Evolutionary conservation across 2,329 filamentous ascomycete genomes (phyloP), one percentile per base, ranked within the genome.

Genomic region (Dissoconium aciculare): DNA sequence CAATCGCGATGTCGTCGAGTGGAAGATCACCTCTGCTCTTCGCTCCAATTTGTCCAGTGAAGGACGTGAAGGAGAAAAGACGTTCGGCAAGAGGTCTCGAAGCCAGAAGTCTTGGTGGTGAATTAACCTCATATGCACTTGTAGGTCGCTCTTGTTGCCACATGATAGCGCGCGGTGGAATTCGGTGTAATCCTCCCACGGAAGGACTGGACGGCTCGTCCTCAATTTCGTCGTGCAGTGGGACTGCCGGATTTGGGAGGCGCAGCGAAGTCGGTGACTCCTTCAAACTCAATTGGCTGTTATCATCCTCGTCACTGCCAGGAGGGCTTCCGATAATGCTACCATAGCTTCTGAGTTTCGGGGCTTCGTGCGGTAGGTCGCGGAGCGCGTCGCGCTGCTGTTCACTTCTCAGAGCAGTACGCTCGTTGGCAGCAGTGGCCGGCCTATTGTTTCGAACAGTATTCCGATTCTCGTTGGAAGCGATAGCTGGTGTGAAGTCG

Each of bases 201-300:
- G n/a, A n/a, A n/a, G n/a, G n/a, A n/a, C n/a, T n/a, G n/a, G 39
- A 34, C 5, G 27, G 28, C 8, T 39, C 32, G 15, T 34, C 29
- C 11, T 39, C 33, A 8, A 16, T n/a, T 27, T 41, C 35, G 8
- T 31, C 27, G 15, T 47, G 38, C 4, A 61, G 59, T 34, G 66
- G 63, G 28, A 75, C 44, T 3, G 74, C 73, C 15, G 74, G 71
- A 34, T 66, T 71, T 3, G 74, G 74, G 11, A 79, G 60, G 42
- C 69, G 62, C 12, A 78, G 59, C 0, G 62, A 64, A 11, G 64
- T 63, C 16, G 64, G 59, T 13, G 50, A 32, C 11, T 28, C 17
- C 16, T 27, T 30, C 32, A 43, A n/a, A n/a, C n/a, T 30, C 5
- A 27, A 28, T n/a, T 33, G 35, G 15, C 26, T 39, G 4, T 36